These are phyloP conservation scores for Chlamydomonas reinhardtii DNA, from an alignment of 163 green algal species.

Conservation along the genomic window DNA sequence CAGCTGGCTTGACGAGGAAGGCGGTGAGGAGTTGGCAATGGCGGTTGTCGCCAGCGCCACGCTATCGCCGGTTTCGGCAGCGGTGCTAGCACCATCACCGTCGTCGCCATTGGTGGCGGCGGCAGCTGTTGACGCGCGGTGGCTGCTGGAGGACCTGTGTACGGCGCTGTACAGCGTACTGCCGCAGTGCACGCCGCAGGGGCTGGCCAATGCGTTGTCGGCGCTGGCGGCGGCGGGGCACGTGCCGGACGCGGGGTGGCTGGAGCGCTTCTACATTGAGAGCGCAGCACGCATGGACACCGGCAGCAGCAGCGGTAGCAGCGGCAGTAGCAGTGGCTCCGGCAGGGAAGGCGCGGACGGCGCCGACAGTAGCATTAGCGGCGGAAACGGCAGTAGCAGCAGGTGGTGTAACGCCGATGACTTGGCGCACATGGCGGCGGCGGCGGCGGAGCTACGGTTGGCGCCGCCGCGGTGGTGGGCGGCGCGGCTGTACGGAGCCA, in stretches of 20 bases:
- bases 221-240: constrained; percentile 16
- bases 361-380: no score
- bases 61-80: no score
- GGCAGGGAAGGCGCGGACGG: background rate
- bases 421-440: constrained; percentile 28
- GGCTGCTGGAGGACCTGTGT: constrained; percentile 32
- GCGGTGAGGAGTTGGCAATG: no score
- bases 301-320: background rate
- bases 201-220: constrained; percentile 30
- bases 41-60: no score
- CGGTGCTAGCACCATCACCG: no score
- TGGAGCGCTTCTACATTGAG: constrained; percentile 25
- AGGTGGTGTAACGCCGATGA: constrained; percentile 28
- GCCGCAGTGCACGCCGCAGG: constrained; percentile 35
- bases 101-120: no score
- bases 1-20: no score
- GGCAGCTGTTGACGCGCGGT: background rate
- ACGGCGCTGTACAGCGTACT: constrained; percentile 24
- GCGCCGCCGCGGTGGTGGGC: constrained; percentile 34
- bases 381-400: background rate
- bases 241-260: constrained; percentile 2
- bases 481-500: background rate
- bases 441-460: constrained; percentile 25
- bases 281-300: constrained; percentile 15
- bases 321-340: no score